Evolutionary conservation across 2,329 filamentous ascomycete species (phyloP).

Genomic region (Sclerotinia minor): DNA sequence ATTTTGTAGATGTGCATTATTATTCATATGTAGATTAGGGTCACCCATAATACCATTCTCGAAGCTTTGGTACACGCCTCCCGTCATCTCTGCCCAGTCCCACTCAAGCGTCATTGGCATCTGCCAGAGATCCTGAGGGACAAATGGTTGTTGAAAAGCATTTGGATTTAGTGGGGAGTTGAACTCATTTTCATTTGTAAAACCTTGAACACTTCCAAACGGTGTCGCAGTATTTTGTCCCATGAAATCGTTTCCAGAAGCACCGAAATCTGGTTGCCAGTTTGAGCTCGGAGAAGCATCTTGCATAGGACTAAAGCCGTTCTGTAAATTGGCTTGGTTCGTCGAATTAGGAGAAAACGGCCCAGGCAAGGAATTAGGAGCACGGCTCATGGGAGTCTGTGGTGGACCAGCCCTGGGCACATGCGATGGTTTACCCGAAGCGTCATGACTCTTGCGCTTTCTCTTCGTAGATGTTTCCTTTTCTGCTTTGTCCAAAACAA

Average conservation of each 20-base stretch:
- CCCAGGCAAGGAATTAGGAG: slow-evolving; percentile 33
- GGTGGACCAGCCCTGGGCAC: slow-evolving; percentile 25
- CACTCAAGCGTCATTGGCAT: slow-evolving; percentile 93
- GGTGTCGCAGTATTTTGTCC: slow-evolving; percentile 36
- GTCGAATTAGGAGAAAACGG: slow-evolving; percentile 36
- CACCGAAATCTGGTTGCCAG: slow-evolving; percentile 34
- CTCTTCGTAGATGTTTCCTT: slow-evolving; percentile 67
- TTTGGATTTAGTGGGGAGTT: slow-evolving; percentile 42
- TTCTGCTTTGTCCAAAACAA: slow-evolving; percentile 88
- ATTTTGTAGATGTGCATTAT: slow-evolving; percentile 37
- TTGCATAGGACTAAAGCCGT: slow-evolving; percentile 36
- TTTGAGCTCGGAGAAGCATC: slow-evolving; percentile 32
- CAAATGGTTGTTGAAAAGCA: slow-evolving; percentile 77
- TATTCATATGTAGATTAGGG: slow-evolving; percentile 31
- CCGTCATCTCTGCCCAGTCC: slow-evolving; percentile 68
- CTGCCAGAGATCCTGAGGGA: slow-evolving; percentile 92
- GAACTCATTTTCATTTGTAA: slow-evolving; percentile 36
- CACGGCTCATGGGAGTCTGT: slow-evolving; percentile 36
- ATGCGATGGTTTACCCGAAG: slow-evolving; percentile 33
- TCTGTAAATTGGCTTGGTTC: slow-evolving; percentile 36
- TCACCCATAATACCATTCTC: slow-evolving; percentile 54
- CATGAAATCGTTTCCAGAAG: slow-evolving; percentile 33
- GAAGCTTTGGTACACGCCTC: slow-evolving; percentile 63
- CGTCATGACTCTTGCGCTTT: slow-evolving; percentile 77
- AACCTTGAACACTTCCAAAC: slow-evolving; percentile 37